Conservation (phyloP, 208 protist genomes). For the Leishmania arabica region DNA sequence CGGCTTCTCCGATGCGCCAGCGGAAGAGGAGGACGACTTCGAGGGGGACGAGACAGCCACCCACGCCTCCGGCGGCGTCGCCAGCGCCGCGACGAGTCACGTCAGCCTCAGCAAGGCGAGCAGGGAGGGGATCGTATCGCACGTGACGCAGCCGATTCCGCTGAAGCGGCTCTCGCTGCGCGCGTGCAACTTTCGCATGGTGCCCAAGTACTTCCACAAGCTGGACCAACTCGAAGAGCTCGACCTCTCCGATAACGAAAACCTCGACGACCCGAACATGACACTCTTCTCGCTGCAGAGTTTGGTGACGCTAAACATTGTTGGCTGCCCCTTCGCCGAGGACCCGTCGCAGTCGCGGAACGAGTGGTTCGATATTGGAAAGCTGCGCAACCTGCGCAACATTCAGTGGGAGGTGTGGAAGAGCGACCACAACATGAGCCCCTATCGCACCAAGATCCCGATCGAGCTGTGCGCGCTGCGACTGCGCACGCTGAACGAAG, state of each 20-base stretch:
- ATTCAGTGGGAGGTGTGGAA: constrained; percentile 87
- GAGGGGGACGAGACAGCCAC: constrained; percentile 42
- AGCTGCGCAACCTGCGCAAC: constrained; percentile 65
- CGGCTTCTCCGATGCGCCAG: constrained; percentile 6
- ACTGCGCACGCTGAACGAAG: constrained; percentile 66
- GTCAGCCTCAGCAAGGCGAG: constrained; percentile 74
- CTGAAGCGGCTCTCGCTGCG: constrained; percentile 74
- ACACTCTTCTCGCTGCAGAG: constrained; percentile 83
- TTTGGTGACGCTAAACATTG: constrained; percentile 78
- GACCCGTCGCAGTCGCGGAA: constrained; percentile 58
- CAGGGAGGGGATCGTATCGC: constrained; percentile 63
- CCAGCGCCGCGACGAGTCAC: constrained; percentile 36
- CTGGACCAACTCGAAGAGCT: constrained; percentile 76
- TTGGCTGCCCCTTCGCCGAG: constrained; percentile 84
- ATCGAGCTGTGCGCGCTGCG: constrained; percentile 81
- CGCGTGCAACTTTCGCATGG: constrained; percentile 64
- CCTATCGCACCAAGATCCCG: constrained; percentile 84
- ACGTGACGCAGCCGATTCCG: constrained; percentile 65
- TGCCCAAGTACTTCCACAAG: constrained; percentile 92
- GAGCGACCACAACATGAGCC: constrained; percentile 74
- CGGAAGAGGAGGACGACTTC: constrained; percentile 17
- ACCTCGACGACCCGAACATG: constrained; percentile 86
- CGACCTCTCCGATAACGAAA: constrained; percentile 84
- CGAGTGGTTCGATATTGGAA: constrained; percentile 90
- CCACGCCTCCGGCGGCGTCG: constrained; percentile 33